Conservation (phyloP, 2,329 filamentous ascomycete species). For the Elsinoe fawcettii region DNA sequence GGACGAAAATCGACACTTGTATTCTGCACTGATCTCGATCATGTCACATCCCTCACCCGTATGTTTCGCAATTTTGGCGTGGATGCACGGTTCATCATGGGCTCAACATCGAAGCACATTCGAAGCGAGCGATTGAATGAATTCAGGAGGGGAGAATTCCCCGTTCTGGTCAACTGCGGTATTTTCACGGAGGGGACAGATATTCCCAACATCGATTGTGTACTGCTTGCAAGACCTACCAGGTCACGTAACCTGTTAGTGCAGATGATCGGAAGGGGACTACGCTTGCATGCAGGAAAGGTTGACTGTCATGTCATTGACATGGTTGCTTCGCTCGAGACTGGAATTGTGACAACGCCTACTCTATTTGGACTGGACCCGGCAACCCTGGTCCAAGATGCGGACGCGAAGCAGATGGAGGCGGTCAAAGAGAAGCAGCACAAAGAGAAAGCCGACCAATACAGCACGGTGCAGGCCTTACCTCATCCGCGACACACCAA, state of each 20-base stretch:
- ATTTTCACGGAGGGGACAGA: conserved; percentile 97
- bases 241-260: conserved; percentile 86
- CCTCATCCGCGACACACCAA: background rate
- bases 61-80: conserved; percentile 70
- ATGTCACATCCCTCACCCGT: conserved; percentile 66
- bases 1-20: conserved; percentile 77
- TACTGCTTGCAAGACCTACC: conserved; percentile 80
- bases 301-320: conserved; percentile 90
- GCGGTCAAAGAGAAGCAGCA: conserved; percentile 44
- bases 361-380: conserved; percentile 92
- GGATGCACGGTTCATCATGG: conserved; percentile 80
- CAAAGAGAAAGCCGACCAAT: conserved; percentile 36
- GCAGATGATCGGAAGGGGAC: conserved; percentile 95
- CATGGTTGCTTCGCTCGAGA: conserved; percentile 79
- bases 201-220: conserved; percentile 93
- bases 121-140: conserved; percentile 63
- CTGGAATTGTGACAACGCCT: conserved; percentile 81
- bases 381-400: conserved; percentile 62
- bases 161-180: conserved; percentile 87
- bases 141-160: conserved; percentile 70
- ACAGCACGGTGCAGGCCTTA: conserved; percentile 21
- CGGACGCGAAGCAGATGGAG: conserved; percentile 55
- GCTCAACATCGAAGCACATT: conserved; percentile 63
- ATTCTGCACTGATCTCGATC: conserved; percentile 86
- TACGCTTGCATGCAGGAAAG: conserved; percentile 75